Evolutionary conservation across 2,329 filamentous ascomycete species (phyloP), one percentile per base, ranked within the genome.

Genomic region (Talaromyces rugulosus): DNA sequence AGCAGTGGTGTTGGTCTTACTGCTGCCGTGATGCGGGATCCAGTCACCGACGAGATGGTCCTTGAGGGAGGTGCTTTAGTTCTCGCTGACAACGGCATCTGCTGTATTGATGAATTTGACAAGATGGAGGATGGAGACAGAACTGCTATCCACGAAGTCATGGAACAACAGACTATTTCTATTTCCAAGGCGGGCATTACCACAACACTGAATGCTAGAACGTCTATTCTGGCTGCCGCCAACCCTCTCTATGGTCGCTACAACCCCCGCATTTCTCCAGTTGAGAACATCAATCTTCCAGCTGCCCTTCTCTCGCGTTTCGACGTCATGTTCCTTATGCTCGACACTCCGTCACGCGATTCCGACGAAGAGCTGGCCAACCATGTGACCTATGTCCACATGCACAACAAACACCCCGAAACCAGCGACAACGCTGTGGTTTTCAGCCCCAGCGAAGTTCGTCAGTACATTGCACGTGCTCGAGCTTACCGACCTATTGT

Each of bases 251-350:
- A 99, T 72, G 95, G 95, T 66, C 91, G 95, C 65, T 99, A 99
- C 83, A 99, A 99, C 80, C 95, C 95, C 61, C 91, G 92, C 66
- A 90, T 99, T 69, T 97, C 94, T 0, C 95, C 95, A 0, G 93
- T 99, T 30, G 95, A 99, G 77, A 99, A 99, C 78, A 99, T 99
- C 79, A 99, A 99, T 77, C 87, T 99, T 47, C 95, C 95, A n/a
- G 95, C 95, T 18, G 95, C 95, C 23, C 86, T 99, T 23, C 86
- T 99, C 60, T 97, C 94, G 63, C 91, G 95, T 85, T 99, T 99
- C 78, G 95, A 99, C 75, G 85, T 99, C 68, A 86, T 99, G 68
- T 99, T 98, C 83, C 83, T 99, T 54, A 93, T 99, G 70, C 89
- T 99, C 63, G 95, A 99, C 80, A 96, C 92, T 42, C 94, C 95